These are phyloP conservation scores for Boletus tomentosulus DNA, from an alignment of 768 basidiomycete genomes.

Conservation along the genomic window DNA sequence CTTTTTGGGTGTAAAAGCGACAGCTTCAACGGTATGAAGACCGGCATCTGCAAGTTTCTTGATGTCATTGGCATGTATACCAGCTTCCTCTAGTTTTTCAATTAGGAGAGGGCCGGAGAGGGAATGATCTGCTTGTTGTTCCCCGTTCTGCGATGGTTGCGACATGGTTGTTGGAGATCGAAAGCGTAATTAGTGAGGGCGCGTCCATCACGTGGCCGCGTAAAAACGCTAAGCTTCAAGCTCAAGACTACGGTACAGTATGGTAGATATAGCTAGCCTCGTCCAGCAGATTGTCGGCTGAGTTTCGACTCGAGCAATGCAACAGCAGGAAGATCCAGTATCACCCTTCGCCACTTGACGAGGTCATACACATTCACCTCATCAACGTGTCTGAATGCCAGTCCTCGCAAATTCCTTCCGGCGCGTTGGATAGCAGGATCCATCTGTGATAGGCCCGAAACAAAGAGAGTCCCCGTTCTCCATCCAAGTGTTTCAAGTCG, in stretches of 20 bases:
- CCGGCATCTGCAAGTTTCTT: slow-evolving; percentile 94
- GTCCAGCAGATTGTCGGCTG: slow-evolving; percentile 33
- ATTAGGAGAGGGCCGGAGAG: slow-evolving; percentile 82
- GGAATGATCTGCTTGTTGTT: slow-evolving; percentile 47
- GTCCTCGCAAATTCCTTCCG: slow-evolving; percentile 65
- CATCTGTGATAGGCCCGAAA: slow-evolving; percentile 58
- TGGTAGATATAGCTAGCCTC: not conserved
- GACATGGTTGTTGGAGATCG: slow-evolving; percentile 28
- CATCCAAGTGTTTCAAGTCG: slow-evolving; percentile 63
- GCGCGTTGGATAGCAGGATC: slow-evolving; percentile 56
- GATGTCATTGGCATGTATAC: slow-evolving; percentile 85
- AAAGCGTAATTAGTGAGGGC: slow-evolving; percentile 10
- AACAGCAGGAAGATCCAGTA: slow-evolving; percentile 82
- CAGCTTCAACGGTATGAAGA: slow-evolving; percentile 89
- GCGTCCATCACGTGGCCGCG: slow-evolving; percentile 34
- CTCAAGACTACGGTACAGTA: not conserved
- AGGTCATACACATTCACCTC: slow-evolving; percentile 79
- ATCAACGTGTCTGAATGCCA: slow-evolving; percentile 58
- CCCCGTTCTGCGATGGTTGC: slow-evolving; percentile 49
- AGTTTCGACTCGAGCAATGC: slow-evolving; percentile 68
- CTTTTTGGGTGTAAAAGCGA: slow-evolving; percentile 97
- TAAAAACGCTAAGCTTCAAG: not conserved
- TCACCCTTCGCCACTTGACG: slow-evolving; percentile 75
- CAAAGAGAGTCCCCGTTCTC: slow-evolving; percentile 66
- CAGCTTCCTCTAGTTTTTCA: slow-evolving; percentile 80